Evolutionary conservation across 805 yeast genomes (phyloP).

Genomic region (Priceomyces haplophilus): DNA sequence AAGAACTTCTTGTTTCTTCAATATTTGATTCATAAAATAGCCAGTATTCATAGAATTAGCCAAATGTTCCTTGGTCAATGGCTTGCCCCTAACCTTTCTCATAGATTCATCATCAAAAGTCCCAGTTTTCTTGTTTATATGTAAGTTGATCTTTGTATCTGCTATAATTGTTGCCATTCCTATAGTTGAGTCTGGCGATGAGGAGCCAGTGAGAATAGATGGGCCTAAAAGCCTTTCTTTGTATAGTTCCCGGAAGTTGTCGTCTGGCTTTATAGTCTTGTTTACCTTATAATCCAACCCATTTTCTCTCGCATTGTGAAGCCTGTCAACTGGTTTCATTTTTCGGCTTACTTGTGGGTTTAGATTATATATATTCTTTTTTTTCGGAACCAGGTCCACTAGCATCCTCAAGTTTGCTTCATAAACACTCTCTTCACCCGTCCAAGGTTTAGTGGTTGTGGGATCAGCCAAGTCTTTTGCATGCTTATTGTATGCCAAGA

Average conservation of each 20-base stretch:
- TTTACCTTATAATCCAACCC: conserved; percentile 60
- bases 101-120: conserved; percentile 56
- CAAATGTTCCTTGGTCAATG: conserved; percentile 52
- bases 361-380: conserved; percentile 8
- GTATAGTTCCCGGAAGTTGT: conserved; percentile 57
- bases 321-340: conserved; percentile 33
- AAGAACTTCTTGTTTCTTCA: conserved; percentile 69
- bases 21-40: conserved; percentile 73
- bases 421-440: conserved; percentile 24
- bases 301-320: conserved; percentile 60
- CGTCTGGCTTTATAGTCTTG: conserved; percentile 33
- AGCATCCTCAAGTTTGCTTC: conserved; percentile 32
- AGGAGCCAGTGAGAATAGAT: conserved; percentile 40
- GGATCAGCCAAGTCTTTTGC: conserved; percentile 25
- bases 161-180: conserved; percentile 66
- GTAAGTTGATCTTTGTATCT: conserved; percentile 68
- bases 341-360: background rate
- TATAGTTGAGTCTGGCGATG: conserved; percentile 41
- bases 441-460: conserved; percentile 24
- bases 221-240: conserved; percentile 64
- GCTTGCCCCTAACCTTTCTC: conserved; percentile 55
- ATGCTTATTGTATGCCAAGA: conserved; percentile 26
- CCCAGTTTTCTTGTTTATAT: conserved; percentile 61
- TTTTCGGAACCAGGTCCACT: conserved; percentile 27
- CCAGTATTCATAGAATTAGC: conserved; percentile 59